Base-by-base conservation (phyloP, 1,284 basidiomycete genomes). In the Lignosus rhinocerotis region DNA sequence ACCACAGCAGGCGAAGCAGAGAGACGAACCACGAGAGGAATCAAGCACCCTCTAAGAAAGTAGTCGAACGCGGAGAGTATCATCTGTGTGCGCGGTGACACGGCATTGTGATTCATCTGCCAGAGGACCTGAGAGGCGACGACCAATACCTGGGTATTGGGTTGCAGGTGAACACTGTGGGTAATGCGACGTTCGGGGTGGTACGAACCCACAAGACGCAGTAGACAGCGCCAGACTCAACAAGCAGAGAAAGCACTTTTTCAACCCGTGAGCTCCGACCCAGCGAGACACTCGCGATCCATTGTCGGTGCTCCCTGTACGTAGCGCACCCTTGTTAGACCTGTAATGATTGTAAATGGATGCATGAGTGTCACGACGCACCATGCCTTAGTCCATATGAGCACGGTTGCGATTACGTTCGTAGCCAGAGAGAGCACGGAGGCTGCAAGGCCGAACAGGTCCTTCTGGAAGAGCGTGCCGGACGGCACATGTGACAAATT, bases 311-410 rank as follows among this genome's bases (percentile, higher is more conserved):
- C 14, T 56, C 55, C 55, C 55, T 56, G 34, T 25, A 2, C 25
- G 25, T 4, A 25, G 25, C 25, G 25, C 25, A 25, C 25, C 4
- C 25, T 25, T 25, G 25, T 25, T 2, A 25, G 25, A 25, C 25
- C 4, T 25, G 25, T 4, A 16, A 16, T n/a, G 19, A 25, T 19
- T 6, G 14, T 33, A 6, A 11, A 11, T 6, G 39, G 7, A 30
- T 14, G 5, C 9, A 14, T 14, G 5, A 39, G 36, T 12, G 11
- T 14, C 9, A 14, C 1, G 19, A 41, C 55, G 16, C 30, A 57
- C 55, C 55, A 57, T 12, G 55, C 55, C 17, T 57, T 57, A 21
- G n/a, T 43, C 48, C 42, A 49, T 25, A 56, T 51, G 42, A 56
- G 55, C 34, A 49, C 43, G 6, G 55, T 51, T 6, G 55, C 48